Evolutionary conservation across 257 asterid species (phyloP), one percentile per base, ranked within the genome.

Genomic region (Orobanche coerulescens): DNA sequence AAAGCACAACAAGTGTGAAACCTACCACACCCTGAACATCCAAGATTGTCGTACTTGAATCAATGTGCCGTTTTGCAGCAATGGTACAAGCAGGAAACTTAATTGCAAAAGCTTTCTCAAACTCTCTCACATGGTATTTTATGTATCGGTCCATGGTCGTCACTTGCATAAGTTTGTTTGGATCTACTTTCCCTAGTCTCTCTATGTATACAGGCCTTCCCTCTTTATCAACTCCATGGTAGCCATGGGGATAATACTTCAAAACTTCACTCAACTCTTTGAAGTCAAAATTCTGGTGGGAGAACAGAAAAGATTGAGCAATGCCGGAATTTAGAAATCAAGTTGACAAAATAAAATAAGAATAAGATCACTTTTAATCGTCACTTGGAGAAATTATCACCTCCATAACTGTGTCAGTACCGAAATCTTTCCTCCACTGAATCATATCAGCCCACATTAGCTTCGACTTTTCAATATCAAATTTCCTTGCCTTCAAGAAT

Each of bases 371-470:
- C 48, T 51, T 49, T 28, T 11, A 8, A 9, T 44, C 34, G 56
- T 18, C 46, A 20, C 51, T 57, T 39, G 55, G 26, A 49, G 60
- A 28, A 51, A 47, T 15, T 37, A 10, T 65, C 78, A 82, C 95
- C 85, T 87, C 82, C 57, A 75, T 61, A 44, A 87, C 76, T 33
- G 82, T 79, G 82, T 84, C 89, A 24, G 81, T 79, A 42, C 85
- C 91, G 67, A 87, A 87, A 30, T 82, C 92, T 70, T 68, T 84
- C 80, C 96, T 84, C 96, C 96, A 87, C 64, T 77, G 87, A 53
- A 84, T 64, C 96, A 84, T 87, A 83, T 87, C 96, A 62, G 87
- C 91, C 96, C 94, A 87, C 96, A 87, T 87, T 62, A 70, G 84
- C 70, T 82, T 87, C 14, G 96, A 68, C 73, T 78, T 87, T 69